Evolutionary conservation across 23 red algal species (phyloP), one percentile per base, ranked within the genome.

Genomic region (Gracilaria caudata): DNA sequence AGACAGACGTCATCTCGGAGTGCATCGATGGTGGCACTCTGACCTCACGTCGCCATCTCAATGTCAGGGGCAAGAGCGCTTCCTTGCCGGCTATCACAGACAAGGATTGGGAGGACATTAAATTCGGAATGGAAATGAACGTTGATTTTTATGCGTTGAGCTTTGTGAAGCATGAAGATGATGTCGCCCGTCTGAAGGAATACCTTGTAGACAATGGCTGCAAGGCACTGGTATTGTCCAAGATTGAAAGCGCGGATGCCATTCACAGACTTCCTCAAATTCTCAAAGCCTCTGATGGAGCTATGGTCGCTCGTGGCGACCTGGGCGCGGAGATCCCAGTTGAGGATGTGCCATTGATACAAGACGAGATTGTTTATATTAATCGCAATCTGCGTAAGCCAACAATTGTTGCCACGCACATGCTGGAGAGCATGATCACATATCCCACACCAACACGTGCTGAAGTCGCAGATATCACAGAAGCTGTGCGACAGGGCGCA

Each of bases 41-140:
- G 1, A 99, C 97, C 2, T 93, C 88, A 39, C 93, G 97, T 11
- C 90, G 97, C 8, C 97, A 99, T 80, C 91, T 99, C 16, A 99
- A 99, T 71, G 97, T 99, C 3, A 90, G 97, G 47, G 97, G 97
- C 66, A 99, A 99, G 93, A 92, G 81, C 21, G 97, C 97, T 21
- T 95, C 93, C 6, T 81, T 99, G 11, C 97, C 97, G 13, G 97
- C 97, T 1, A 95, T 99, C 38, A 99, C 97, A 9, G 93, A 95
- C 28, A 99, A 99, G 80, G 97, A 99, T 90, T 99, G 97, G 97
- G 88, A 96, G 39, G 97, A 99, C 66, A 99, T 99, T 46, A 81
- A 91, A 64, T 95, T 99, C 81, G 97, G 97, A 3, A 83, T 99
- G 51, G 56, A 92, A 19, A 93, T 82, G 56, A 84, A 87, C 28